A percentile compares a stretch with the other conserved stretches of the same genome.
Evolutionary conservation across 139 green algal genomes (phyloP).

Genomic region (Coelastrella sp.): DNA sequence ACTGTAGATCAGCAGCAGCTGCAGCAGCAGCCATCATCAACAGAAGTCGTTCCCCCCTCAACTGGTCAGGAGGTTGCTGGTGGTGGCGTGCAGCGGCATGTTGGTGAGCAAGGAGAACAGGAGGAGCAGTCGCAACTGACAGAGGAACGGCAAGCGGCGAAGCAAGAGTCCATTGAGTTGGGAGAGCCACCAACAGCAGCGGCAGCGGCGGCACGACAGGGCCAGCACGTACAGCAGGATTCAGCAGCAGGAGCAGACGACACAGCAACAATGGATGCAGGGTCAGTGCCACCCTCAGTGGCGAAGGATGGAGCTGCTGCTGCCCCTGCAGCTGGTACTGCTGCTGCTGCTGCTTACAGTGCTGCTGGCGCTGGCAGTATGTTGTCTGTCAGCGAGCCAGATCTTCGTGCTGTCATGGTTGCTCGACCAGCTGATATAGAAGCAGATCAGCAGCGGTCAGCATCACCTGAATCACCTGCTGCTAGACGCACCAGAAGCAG

Average conservation of each 20-base stretch:
- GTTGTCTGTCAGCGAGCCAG: slow-evolving; percentile 37
- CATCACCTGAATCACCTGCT: background rate
- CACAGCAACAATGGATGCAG: background rate
- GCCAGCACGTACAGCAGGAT: slow-evolving; percentile 12
- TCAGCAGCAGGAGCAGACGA: background rate
- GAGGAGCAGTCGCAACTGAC: background rate
- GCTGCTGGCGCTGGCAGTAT: background rate
- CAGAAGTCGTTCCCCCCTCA: too few relatives aligned
- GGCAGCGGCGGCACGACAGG: too few relatives aligned
- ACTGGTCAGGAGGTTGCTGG: too few relatives aligned
- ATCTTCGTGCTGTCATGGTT: slow-evolving; percentile 20
- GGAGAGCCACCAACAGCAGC: too few relatives aligned
- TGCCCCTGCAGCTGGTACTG: background rate
- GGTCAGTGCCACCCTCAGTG: background rate
- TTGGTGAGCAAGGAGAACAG: background rate
- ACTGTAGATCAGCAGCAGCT: background rate
- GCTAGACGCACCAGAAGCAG: background rate
- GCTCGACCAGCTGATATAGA: slow-evolving; percentile 26
- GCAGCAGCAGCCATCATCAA: background rate
- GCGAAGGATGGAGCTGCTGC: background rate
- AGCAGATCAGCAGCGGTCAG: background rate
- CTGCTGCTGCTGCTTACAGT: background rate
- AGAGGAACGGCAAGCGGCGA: too few relatives aligned
- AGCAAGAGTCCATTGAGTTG: too few relatives aligned
- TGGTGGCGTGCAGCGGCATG: too few relatives aligned